Base-by-base conservation (phyloP, 257 asterid genomes). In the Plectranthus barbatus region DNA sequence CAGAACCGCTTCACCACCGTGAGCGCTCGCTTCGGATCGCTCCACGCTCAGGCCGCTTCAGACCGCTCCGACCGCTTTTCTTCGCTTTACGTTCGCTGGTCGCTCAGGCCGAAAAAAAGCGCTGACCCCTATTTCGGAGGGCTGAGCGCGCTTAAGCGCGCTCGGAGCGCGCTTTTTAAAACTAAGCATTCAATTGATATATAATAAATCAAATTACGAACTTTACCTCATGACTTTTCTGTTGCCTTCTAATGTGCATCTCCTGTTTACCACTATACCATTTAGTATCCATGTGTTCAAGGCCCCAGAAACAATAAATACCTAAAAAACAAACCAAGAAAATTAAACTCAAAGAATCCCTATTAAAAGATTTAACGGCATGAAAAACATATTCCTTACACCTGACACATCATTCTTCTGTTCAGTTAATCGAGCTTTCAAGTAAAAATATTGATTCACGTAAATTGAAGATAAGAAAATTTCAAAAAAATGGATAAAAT, bases 191-290 rank as follows among this genome's bases (percentile, higher is more conserved):
- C 20, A 49, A 42, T 51, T 56, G 49, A 60, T 17, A 63, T 10
- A 33, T 9, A 47, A 31, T 14, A 29, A 73, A 42, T 34, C 9
- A 40, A 62, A 54, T 18, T 14, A 64, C 61, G 26, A 64, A 10
- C 42, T 71, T 56, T 72, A 88, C 96, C 89, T 82, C 90, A 20
- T 74, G 74, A 23, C 48, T 60, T 74, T 62, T 79, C 47, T 71
- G 79, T 53, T 69, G 83, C 70, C 69, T 79, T 79, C 81, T 79
- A 56, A 64, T 66, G 60, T 75, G 84, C 87, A 78, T 66, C 65
- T 85, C 95, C 56, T 74, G 87, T 67, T 82, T 83, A 48, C 86
- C 81, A 71, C 64, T 73, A 68, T 74, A 82, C 95, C 90, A 83
- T 75, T 73, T 72, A 74, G 66, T 81, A 5, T 89, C 95, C 96